Percentiles rank a stretch among this genome's conserved stretches.
phyloP scores from a whole-genome alignment of 768 basidiomycete species.

The Postia placenta region DNA sequence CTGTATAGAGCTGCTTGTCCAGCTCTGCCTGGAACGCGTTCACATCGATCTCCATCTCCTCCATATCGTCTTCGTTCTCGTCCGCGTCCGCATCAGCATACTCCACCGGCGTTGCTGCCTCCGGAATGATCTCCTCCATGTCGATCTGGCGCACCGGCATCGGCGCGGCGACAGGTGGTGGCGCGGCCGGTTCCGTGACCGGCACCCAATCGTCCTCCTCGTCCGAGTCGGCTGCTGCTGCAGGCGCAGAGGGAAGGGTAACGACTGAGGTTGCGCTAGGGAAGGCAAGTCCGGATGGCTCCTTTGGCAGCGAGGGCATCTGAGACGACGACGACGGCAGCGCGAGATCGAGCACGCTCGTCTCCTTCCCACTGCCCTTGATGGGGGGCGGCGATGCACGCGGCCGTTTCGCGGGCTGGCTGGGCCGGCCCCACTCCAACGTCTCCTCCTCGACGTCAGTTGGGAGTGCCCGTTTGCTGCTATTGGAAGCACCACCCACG shows the following conservation, averaged over 20 bases:
- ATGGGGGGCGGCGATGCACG: slow-evolving; percentile 4
- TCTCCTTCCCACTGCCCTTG: slow-evolving; percentile 7
- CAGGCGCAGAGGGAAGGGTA: slow-evolving; percentile 1
- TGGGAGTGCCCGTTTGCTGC: slow-evolving; percentile 15
- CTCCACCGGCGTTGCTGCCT: slow-evolving; percentile 5
- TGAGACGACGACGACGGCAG: slow-evolving; percentile 11
- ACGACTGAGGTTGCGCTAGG: slow-evolving; percentile 9
- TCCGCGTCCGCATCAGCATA: neutral
- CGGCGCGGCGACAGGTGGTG: slow-evolving; percentile 1
- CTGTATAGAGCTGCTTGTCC: slow-evolving; percentile 8
- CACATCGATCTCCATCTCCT: slow-evolving; percentile 17
- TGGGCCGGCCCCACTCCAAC: slow-evolving; percentile 4
- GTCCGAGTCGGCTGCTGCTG: slow-evolving; percentile 14
- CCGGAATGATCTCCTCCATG: slow-evolving; percentile 23
- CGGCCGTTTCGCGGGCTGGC: slow-evolving; percentile 11
- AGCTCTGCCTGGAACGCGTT: slow-evolving; percentile 14
- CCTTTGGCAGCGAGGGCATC: slow-evolving; percentile 4
- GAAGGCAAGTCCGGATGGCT: slow-evolving; percentile 11
- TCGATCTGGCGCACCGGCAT: slow-evolving; percentile 12
- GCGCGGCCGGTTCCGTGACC: slow-evolving; percentile 4
- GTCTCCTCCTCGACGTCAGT: slow-evolving; percentile 10
- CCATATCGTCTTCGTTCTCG: slow-evolving; percentile 10
- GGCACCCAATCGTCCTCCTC: slow-evolving; percentile 21
- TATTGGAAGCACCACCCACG: neutral
- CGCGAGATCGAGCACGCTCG: slow-evolving; percentile 11